Evolutionary conservation across 768 basidiomycete species (phyloP).

Genomic region (Phlebiopsis gigantea): DNA sequence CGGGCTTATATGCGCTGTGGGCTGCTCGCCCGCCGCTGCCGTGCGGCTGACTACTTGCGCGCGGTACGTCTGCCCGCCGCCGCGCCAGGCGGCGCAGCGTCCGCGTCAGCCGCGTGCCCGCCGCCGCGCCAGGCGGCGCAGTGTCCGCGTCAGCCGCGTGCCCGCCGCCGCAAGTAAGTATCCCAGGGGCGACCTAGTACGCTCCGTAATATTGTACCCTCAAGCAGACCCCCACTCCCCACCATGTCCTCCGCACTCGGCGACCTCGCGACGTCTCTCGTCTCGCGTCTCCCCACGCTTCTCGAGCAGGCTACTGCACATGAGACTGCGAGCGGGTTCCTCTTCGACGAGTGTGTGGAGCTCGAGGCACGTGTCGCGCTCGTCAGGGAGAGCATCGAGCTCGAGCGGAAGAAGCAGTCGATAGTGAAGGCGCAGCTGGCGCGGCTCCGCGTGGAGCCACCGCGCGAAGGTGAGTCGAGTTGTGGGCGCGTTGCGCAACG

Average conservation of each 20-base stretch:
- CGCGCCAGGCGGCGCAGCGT: neutral
- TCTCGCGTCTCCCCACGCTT: constrained; percentile 10
- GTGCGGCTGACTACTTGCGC: neutral
- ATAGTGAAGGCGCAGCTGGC: neutral
- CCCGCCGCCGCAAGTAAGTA: no score
- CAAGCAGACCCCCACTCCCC: neutral
- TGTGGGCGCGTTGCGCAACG: neutral
- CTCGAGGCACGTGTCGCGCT: constrained; percentile 9
- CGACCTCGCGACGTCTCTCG: constrained; percentile 2
- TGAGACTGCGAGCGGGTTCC: constrained; percentile 12
- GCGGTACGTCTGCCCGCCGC: no score
- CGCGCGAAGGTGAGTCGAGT: constrained; percentile 1
- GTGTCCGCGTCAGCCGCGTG: no score
- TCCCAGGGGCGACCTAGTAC: no score
- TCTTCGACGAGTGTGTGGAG: constrained; percentile 12
- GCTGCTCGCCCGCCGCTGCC: neutral
- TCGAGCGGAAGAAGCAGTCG: constrained; percentile 16
- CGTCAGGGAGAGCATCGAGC: constrained; percentile 9
- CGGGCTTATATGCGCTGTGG: neutral
- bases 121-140: no score
- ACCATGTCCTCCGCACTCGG: neutral
- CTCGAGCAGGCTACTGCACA: constrained; percentile 12
- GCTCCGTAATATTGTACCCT: neutral
- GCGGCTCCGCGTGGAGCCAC: neutral
- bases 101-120: neutral